Evolutionary conservation across 2,329 filamentous ascomycete species (phyloP), one percentile per base, ranked within the genome.

Genomic region (Ploettnerulaceae sp.): DNA sequence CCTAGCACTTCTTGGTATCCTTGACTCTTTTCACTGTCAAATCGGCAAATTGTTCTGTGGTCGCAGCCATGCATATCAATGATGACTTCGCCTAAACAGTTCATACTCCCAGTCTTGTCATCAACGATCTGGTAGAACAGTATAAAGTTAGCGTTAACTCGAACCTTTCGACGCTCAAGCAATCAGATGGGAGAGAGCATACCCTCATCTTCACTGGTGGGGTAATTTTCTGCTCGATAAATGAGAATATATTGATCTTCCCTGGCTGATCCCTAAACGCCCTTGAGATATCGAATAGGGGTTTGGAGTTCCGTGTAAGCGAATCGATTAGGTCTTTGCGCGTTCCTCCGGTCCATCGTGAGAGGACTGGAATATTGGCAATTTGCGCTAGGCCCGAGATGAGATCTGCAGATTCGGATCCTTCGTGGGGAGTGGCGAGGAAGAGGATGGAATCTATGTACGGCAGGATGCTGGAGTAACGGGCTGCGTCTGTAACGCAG

Each of bases 371-470:
- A 15, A 47, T 15, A n/a, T 34, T 47, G 2, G 15, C 9, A 14
- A 52, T 15, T 6, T 28, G 47, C 5, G 43, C 43, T 2, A 49
- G 14, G 0, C 28, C 12, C 1, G 29, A 20, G 3, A 47, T 11
- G n/a, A 51, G 9, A 4, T 49, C 35, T 4, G 55, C 49, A 18
- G 33, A 17, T 3, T 66, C 54, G 1, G 64, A 62, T 0, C 65
- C 66, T 9, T 61, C 47, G 37, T 71, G 68, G 8, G 68, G 68
- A 1, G 66, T 69, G 0, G 60, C 67, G 0, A 71, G 52, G 29
- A 71, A 71, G 20, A 70, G 54, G 0, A 70, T 62, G 0, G 61
- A 55, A 2, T 42, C 44, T 3, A 67, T 51, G 2, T 61, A 50
- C 0, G 52, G 28, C 3, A 56, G 55, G 2, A 67, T 22, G 0